Evolutionary conservation across 371 early-diverging fungal species (phyloP).

Genomic region (Parasitella parasitica): DNA sequence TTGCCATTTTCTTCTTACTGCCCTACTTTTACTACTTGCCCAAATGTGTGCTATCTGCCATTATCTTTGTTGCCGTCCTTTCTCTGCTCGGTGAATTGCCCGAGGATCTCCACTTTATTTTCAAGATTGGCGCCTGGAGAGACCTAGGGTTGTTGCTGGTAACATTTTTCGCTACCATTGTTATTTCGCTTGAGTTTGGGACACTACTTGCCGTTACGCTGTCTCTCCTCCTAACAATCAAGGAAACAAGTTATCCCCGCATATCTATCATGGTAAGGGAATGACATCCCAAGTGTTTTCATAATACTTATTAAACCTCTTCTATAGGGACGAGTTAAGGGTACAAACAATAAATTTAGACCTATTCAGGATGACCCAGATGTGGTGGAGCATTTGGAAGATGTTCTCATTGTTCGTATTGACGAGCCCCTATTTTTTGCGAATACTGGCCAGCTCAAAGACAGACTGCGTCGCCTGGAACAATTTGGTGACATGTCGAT

Average conservation of each 20-base stretch:
- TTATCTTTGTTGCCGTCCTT: constrained; percentile 86
- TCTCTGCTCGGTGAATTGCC: constrained; percentile 79
- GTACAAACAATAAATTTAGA: constrained; percentile 44
- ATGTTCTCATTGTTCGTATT: constrained; percentile 81
- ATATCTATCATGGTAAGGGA: constrained; percentile 72
- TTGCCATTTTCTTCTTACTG: constrained; percentile 78
- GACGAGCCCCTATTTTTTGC: constrained; percentile 94
- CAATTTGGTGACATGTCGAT: constrained; percentile 84
- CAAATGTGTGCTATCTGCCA: constrained; percentile 77
- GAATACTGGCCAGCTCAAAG: constrained; percentile 90
- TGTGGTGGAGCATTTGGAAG: constrained; percentile 75
- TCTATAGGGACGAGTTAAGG: constrained; percentile 45
- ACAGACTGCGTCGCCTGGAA: constrained; percentile 87
- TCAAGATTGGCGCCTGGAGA: constrained; percentile 81
- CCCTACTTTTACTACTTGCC: constrained; percentile 88
- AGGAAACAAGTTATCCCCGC: constrained; percentile 84
- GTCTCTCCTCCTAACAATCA: constrained; percentile 86
- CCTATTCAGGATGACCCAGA: constrained; percentile 65
- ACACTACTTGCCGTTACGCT: constrained; percentile 84
- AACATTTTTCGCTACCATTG: constrained; percentile 81
- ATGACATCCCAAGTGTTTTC: not conserved
- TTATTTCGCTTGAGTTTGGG: constrained; percentile 88
- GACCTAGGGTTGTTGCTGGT: constrained; percentile 79
- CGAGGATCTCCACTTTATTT: constrained; percentile 81
- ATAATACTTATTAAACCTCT: not conserved